Evolutionary conservation across 2,329 filamentous ascomycete species (phyloP).

Genomic region (Escovopsis sp.): DNA sequence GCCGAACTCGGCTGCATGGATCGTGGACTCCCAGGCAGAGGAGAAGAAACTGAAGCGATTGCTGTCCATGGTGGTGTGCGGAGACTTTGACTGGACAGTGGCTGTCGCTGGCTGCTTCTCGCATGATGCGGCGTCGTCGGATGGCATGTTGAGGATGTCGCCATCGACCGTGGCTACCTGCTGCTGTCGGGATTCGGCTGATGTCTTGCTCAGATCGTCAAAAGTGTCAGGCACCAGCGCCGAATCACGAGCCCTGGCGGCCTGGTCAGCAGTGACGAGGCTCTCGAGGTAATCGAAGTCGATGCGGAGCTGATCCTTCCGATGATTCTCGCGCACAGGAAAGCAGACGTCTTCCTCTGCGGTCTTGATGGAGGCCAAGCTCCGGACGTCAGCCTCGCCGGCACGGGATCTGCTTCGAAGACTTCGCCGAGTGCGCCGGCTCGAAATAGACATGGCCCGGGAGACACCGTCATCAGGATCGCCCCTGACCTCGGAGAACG

Average conservation of each 20-base stretch:
- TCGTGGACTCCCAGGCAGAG: constrained; percentile 82
- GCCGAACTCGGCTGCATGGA: constrained; percentile 78
- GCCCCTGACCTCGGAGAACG: constrained; percentile 32
- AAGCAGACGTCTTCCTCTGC: constrained; percentile 85
- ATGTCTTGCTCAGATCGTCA: constrained; percentile 18
- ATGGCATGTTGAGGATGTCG: constrained; percentile 40
- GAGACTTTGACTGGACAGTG: constrained; percentile 22
- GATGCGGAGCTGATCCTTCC: constrained; percentile 63
- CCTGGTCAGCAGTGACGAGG: constrained; percentile 56
- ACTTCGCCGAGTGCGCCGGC: constrained; percentile 39
- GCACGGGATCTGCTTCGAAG: constrained; percentile 42
- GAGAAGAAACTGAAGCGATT: constrained; percentile 96
- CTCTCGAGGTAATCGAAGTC: constrained; percentile 92
- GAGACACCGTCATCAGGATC: constrained; percentile 39
- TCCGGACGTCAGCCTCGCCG: constrained; percentile 46
- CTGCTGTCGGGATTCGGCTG: constrained; percentile 12
- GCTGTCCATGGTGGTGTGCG: constrained; percentile 35
- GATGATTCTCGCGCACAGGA: constrained; percentile 52
- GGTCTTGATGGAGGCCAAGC: constrained; percentile 50
- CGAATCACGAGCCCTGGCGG: constrained; percentile 33
- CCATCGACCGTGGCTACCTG: constrained; percentile 38
- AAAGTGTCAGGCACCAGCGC: constrained; percentile 11
- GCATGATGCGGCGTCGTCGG: constrained; percentile 25
- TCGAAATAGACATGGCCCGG: constrained; percentile 52
- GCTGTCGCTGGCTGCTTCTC: constrained; percentile 32